phyloP scores from a whole-genome alignment of 352 stramenopile species.

The Globisporangium polare region DNA sequence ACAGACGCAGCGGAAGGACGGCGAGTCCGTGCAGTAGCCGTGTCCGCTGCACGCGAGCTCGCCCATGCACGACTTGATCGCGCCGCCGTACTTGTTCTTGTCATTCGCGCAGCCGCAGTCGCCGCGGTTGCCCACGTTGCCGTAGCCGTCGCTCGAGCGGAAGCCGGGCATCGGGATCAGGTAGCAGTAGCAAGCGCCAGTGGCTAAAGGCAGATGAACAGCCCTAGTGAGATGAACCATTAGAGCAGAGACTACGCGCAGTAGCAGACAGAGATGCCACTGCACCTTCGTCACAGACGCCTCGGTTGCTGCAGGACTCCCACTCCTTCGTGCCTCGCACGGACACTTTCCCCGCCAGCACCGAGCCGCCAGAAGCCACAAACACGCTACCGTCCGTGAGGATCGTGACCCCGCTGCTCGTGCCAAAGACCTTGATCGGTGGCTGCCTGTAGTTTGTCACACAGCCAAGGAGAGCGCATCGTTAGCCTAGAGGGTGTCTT shows the following conservation, averaged over 20 bases:
- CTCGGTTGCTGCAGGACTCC: conserved; percentile 85
- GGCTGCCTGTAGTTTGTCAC: conserved; percentile 38
- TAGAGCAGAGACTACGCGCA: conserved; percentile 19
- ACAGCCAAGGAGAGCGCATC: conserved; percentile 2
- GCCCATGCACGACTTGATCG: conserved; percentile 52
- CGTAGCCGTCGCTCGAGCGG: conserved; percentile 83
- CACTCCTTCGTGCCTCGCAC: conserved; percentile 88
- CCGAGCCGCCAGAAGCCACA: conserved; percentile 32
- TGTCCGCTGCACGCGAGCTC: conserved; percentile 75
- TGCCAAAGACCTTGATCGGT: conserved; percentile 50
- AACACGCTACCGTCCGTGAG: conserved; percentile 53
- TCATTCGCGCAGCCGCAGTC: conserved; percentile 90
- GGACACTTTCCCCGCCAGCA: conserved; percentile 39
- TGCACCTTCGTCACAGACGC: conserved; percentile 68
- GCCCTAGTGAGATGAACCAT: not conserved
- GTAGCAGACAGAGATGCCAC: not conserved
- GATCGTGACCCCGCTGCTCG: conserved; percentile 25
- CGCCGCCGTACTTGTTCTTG: conserved; percentile 67
- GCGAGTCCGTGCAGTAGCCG: conserved; percentile 52
- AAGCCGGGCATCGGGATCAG: conserved; percentile 71
- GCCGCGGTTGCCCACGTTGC: conserved; percentile 77
- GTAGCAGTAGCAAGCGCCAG: conserved; percentile 51
- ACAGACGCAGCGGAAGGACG: conserved; percentile 58
- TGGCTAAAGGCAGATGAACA: conserved; percentile 25
- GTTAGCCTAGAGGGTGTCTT: not conserved